phyloP scores from a whole-genome alignment of 2,329 filamentous ascomycete genomes.

The Stenocarpella maydis region DNA sequence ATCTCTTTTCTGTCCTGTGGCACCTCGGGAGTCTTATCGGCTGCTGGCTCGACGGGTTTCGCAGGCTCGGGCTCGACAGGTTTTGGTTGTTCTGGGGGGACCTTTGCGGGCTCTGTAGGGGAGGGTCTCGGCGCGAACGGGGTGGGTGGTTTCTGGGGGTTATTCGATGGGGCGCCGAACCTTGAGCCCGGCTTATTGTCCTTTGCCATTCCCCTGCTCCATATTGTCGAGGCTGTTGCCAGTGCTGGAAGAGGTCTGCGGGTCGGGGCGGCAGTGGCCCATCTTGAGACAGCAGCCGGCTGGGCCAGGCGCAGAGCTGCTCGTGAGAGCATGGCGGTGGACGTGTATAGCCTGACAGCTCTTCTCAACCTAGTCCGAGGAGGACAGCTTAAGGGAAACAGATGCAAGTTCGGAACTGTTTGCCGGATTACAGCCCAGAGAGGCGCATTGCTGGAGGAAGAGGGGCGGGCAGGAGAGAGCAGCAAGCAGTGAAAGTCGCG shows the following conservation, averaged over 20 bases:
- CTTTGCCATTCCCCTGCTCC: constrained; percentile 54
- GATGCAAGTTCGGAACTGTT: not conserved
- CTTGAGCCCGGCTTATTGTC: constrained; percentile 44
- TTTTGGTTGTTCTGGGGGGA: constrained; percentile 17
- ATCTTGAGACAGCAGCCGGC: constrained; percentile 43
- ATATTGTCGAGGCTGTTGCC: constrained; percentile 46
- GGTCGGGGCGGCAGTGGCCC: constrained; percentile 39
- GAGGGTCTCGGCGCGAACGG: constrained; percentile 9
- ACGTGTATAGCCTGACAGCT: not conserved
- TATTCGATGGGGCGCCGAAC: constrained; percentile 37
- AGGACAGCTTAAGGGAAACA: not conserved
- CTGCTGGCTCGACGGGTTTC: constrained; percentile 24
- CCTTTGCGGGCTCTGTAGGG: constrained; percentile 19
- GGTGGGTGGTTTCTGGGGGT: constrained; percentile 22
- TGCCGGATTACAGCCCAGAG: constrained; percentile 23
- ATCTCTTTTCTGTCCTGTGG: constrained; percentile 49
- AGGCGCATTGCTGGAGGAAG: constrained; percentile 1
- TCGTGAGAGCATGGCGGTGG: constrained; percentile 49
- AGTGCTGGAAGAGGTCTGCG: constrained; percentile 41
- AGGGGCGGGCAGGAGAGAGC: not conserved
- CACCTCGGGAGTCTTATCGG: constrained; percentile 42
- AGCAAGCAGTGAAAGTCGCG: not conserved
- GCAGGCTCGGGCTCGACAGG: constrained; percentile 31
- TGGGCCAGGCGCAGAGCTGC: constrained; percentile 49
- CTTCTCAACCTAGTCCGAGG: not conserved